phyloP scores from a whole-genome alignment of 306 rosid genomes.

The Rubus parviflorus region DNA sequence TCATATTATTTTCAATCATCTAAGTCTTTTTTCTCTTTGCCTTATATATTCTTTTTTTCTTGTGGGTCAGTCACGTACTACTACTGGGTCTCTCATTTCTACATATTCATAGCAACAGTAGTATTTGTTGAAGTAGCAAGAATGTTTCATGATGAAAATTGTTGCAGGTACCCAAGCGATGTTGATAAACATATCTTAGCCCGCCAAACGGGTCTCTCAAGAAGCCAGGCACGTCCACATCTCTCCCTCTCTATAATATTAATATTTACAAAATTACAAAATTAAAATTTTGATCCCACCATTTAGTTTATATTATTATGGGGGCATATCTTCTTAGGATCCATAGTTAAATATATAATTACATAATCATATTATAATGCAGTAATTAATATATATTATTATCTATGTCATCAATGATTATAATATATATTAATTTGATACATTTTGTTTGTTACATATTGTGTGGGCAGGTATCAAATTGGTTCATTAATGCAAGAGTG shows the following conservation, averaged over 20 bases:
- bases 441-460: slow-evolving; percentile 22
- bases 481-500: slow-evolving; percentile 98
- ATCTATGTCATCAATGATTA: slow-evolving; percentile 3
- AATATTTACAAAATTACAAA: slow-evolving; percentile 6
- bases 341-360: background rate
- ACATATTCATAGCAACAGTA: background rate
- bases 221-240: slow-evolving; percentile 85
- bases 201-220: slow-evolving; percentile 99
- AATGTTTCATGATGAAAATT: slow-evolving; percentile 11
- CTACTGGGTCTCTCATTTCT: slow-evolving; percentile 1
- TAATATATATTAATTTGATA: slow-evolving; percentile 1
- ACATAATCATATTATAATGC: background rate
- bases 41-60: background rate
- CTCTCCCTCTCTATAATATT: background rate
- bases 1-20: slow-evolving; percentile 44
- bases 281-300: background rate
- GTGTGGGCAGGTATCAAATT: slow-evolving; percentile 75
- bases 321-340: slow-evolving; percentile 35
- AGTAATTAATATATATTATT: background rate
- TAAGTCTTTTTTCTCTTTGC: slow-evolving; percentile 21
- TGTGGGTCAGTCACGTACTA: slow-evolving; percentile 9
- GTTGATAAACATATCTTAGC: slow-evolving; percentile 93
- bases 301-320: slow-evolving; percentile 10
- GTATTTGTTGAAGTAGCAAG: background rate
- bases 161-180: slow-evolving; percentile 92